Conservation (phyloP, 2,329 filamentous ascomycete genomes). For the Bipolaris gigantea region DNA sequence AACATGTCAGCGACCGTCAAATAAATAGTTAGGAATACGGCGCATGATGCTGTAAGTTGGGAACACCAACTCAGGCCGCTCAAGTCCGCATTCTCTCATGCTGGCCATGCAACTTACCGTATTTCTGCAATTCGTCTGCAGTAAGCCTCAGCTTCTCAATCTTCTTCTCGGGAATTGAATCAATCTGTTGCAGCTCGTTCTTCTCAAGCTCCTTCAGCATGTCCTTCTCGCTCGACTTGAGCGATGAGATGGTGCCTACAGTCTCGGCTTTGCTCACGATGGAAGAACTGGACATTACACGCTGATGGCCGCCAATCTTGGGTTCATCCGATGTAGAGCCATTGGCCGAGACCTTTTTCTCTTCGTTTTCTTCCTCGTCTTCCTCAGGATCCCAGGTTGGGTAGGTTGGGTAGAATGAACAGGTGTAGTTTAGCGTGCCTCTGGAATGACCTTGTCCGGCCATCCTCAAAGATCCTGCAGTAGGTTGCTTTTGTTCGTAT, state of each 20-base stretch:
- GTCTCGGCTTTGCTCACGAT: slow-evolving; percentile 33
- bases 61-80: slow-evolving; percentile 33
- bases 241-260: slow-evolving; percentile 48
- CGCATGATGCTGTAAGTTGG: slow-evolving; percentile 19
- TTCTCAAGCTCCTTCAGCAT: slow-evolving; percentile 52
- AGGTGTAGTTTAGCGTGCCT: slow-evolving; percentile 79
- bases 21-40: slow-evolving; percentile 19
- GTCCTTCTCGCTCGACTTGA: slow-evolving; percentile 46
- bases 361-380: slow-evolving; percentile 58
- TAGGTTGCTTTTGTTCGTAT: slow-evolving; percentile 72
- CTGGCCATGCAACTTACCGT: slow-evolving; percentile 57
- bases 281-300: slow-evolving; percentile 26
- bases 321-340: slow-evolving; percentile 27
- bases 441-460: slow-evolving; percentile 74
- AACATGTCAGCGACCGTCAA: slow-evolving; percentile 38
- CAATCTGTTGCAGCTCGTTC: slow-evolving; percentile 51
- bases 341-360: slow-evolving; percentile 34
- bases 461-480: slow-evolving; percentile 70
- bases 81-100: slow-evolving; percentile 19
- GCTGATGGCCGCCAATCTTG: slow-evolving; percentile 19
- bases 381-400: slow-evolving; percentile 89
- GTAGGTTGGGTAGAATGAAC: slow-evolving; percentile 86
- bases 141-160: slow-evolving; percentile 77
- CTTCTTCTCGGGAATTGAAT: slow-evolving; percentile 54
- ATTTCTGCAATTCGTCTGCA: slow-evolving; percentile 76